A percentile compares a stretch with the other conserved stretches of the same genome.
Evolutionary conservation across 192 early-diverging fungal species (phyloP).

Genomic region (Chytriomyces hyalinus): DNA sequence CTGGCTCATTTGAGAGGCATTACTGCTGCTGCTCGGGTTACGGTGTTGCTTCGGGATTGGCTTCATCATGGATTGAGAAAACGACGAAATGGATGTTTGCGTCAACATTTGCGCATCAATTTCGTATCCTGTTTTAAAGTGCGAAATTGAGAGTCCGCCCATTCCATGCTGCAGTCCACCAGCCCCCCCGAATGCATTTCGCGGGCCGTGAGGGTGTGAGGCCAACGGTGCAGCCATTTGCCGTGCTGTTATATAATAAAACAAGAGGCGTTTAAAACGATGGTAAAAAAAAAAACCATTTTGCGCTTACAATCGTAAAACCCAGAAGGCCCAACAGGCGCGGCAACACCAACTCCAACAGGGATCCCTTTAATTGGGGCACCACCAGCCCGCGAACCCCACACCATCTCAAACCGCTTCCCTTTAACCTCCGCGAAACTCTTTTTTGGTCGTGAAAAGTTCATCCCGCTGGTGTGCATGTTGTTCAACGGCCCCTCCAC

Average conservation of each 20-base stretch:
- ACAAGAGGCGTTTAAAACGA: too few species aligned
- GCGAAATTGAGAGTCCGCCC: conserved; percentile 2
- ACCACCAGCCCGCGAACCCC: conserved; percentile 41
- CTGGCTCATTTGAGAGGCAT: not conserved
- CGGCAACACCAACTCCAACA: conserved; percentile 19
- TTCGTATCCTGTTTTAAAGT: conserved; percentile 28
- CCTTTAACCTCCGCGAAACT: conserved; percentile 30
- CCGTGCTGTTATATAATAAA: not conserved
- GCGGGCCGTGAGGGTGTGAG: not conserved
- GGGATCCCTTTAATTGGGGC: conserved; percentile 31
- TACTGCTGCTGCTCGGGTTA: not conserved
- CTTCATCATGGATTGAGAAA: conserved; percentile 17
- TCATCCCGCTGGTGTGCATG: conserved; percentile 87
- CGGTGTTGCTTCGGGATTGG: conserved; percentile 15
- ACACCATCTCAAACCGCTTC: conserved; percentile 43
- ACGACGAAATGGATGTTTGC: conserved; percentile 12
- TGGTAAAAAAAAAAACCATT: not conserved
- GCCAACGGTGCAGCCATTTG: conserved; percentile 1
- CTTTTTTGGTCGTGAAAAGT: conserved; percentile 64
- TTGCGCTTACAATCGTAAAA: conserved; percentile 23
- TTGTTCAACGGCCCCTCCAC: conserved; percentile 93
- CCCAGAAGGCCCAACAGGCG: conserved; percentile 18
- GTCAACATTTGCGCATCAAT: conserved; percentile 12
- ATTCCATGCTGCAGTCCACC: conserved; percentile 17
- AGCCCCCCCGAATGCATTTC: conserved; percentile 4